phyloP scores from a whole-genome alignment of 139 green algal species.

The Chlamydomonas applanata region DNA sequence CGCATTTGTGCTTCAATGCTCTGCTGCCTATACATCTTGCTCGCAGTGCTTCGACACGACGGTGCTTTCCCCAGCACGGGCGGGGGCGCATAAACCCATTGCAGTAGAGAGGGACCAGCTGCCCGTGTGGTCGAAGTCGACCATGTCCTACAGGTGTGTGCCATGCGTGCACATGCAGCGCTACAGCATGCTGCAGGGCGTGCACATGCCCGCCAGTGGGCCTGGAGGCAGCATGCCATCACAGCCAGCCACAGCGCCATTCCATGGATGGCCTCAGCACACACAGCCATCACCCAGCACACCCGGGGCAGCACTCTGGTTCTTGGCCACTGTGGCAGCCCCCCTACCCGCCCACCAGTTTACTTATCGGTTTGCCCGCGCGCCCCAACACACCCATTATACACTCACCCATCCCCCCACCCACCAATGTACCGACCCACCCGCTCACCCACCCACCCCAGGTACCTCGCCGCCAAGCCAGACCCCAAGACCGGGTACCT shows the following conservation, averaged over 20 bases:
- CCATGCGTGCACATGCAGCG: too few relatives aligned
- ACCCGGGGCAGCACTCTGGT: too few relatives aligned
- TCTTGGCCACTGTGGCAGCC: too few relatives aligned
- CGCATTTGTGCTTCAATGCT: not conserved
- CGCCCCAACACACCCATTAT: too few relatives aligned
- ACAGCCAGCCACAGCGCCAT: too few relatives aligned
- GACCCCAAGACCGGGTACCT: constrained; percentile 51
- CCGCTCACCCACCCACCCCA: constrained; percentile 3
- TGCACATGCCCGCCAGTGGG: not conserved
- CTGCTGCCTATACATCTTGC: not conserved
- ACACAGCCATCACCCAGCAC: too few relatives aligned
- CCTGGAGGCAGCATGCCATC: not conserved
- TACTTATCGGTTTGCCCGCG: too few relatives aligned
- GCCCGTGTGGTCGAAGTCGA: constrained; percentile 63
- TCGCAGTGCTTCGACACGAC: constrained; percentile 72
- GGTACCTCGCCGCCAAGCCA: constrained; percentile 41
- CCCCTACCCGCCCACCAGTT: not conserved
- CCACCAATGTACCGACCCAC: too few relatives aligned
- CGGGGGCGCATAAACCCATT: constrained; percentile 49
- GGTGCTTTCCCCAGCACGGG: constrained; percentile 29
- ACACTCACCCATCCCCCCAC: too few relatives aligned
- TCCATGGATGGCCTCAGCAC: too few relatives aligned
- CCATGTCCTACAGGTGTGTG: constrained; percentile 54
- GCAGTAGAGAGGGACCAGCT: constrained; percentile 39
- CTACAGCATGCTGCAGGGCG: not conserved